These are phyloP conservation scores for Catharanthus roseus DNA, from an alignment of 257 asterid genomes.

Conservation along the genomic window DNA sequence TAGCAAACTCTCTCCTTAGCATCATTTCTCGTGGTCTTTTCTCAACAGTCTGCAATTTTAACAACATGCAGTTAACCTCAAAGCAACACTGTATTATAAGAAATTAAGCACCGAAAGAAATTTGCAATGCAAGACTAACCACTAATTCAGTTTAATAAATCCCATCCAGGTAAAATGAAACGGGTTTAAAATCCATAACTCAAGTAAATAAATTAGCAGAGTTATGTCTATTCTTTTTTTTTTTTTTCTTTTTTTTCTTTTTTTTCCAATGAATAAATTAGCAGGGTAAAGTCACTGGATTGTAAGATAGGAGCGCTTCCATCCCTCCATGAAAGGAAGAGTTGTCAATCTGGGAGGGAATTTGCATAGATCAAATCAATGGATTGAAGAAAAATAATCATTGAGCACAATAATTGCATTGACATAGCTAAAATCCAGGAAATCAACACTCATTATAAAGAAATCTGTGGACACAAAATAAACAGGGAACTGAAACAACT, in stretches of 20 bases:
- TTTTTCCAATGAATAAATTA: too few relatives aligned
- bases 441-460: neutral
- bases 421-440: neutral
- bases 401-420: neutral
- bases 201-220: neutral
- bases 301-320: neutral
- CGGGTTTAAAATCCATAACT: neutral
- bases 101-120: conserved; percentile 1
- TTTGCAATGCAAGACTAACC: neutral
- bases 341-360: neutral
- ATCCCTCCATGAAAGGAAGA: neutral
- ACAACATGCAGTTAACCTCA: conserved; percentile 11
- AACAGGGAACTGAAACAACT: conserved; percentile 1
- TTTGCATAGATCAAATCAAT: neutral
- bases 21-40: conserved; percentile 99
- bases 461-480: neutral
- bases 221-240: neutral
- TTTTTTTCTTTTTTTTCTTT: too few relatives aligned
- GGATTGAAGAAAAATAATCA: too few relatives aligned
- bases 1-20: conserved; percentile 94
- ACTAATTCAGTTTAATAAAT: neutral
- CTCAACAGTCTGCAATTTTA: conserved; percentile 75
- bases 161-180: neutral
- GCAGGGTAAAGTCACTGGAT: neutral
- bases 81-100: neutral